Conservation (phyloP, 495 filamentous ascomycete genomes). For the Penicillium salamii region DNA sequence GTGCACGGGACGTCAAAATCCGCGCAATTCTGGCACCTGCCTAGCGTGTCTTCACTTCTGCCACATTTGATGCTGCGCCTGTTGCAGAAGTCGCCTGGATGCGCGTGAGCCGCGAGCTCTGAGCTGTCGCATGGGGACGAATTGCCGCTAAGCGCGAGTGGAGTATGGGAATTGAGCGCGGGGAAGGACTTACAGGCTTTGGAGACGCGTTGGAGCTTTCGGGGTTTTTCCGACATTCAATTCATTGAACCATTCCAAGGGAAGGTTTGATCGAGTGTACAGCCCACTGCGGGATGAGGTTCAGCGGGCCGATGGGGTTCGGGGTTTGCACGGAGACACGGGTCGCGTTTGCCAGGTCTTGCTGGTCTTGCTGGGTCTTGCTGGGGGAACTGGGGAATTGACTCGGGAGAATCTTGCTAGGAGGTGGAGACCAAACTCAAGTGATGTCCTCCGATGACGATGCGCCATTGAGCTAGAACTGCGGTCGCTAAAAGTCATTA, state of each 20-base stretch:
- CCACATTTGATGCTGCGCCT: slow-evolving; percentile 31
- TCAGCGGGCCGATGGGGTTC: slow-evolving; percentile 8
- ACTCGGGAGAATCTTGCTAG: neutral
- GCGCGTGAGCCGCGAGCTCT: slow-evolving; percentile 4
- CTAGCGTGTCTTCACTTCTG: slow-evolving; percentile 21
- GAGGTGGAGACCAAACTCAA: neutral
- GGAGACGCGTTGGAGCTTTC: slow-evolving; percentile 32
- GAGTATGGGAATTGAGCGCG: slow-evolving; percentile 10
- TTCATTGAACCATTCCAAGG: slow-evolving; percentile 12
- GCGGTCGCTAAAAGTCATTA: slow-evolving; percentile 8
- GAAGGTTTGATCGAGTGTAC: neutral
- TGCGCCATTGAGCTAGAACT: slow-evolving; percentile 2
- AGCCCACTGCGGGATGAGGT: slow-evolving; percentile 5
- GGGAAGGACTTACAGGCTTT: slow-evolving; percentile 26
- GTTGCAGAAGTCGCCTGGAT: slow-evolving; percentile 33
- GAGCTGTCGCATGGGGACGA: slow-evolving; percentile 1
- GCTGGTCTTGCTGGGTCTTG: too few relatives aligned
- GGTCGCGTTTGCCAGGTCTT: neutral
- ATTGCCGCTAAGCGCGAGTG: slow-evolving; percentile 8
- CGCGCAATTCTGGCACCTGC: slow-evolving; percentile 46
- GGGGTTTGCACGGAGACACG: slow-evolving; percentile 6
- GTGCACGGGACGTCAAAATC: slow-evolving; percentile 73
- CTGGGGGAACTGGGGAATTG: too few relatives aligned
- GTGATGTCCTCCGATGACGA: neutral
- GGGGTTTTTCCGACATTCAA: slow-evolving; percentile 34